Evolutionary conservation across 805 yeast species (phyloP), one percentile per base, ranked within the genome.

Genomic region (Kodamaea neixiangensis): DNA sequence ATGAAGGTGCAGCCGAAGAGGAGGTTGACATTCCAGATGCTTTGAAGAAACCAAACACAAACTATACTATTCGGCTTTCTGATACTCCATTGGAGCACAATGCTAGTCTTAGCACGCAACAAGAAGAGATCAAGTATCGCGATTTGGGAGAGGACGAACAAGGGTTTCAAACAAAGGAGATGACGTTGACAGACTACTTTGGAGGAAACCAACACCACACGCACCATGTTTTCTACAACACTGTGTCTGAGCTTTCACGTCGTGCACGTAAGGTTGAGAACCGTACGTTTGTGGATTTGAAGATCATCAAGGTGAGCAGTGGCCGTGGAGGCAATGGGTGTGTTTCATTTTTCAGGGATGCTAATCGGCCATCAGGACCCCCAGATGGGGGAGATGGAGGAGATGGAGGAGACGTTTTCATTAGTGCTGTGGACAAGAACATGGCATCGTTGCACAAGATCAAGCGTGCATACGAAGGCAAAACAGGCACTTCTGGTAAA

Each of bases 311-410:
- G 49, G 71, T 90, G 7, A 64, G 71, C 3, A 82, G 96, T 21
- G 99, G 99, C 0, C 75, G 72, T 38, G 99, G 99, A 17, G 99
- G 99, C 1, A 77, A 86, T 63, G 99, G 99, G 5, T 76, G 81
- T 29, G 86, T 90, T 0, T 87, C 97, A 0, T 94, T 94, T 67
- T 79, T 85, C 52, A 75, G 97, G 56, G 98, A 90, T 58, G 88
- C 96, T 3, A 89, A 91, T 38, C 71, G 89, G 40, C 77, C 96
- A 0, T 77, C 79, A 15, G 99, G 99, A 0, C 98, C 99, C 0
- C 96, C 99, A 0, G 96, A 92, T 67, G 99, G 99, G n/a, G 99
- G 99, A 7, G 97, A 94, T 69, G 99, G 99, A 25, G 99, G 98
- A 3, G 72, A 77, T 54, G 99, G 99, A 18, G 99, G 99, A 2